These are phyloP conservation scores for Fusarium neocosmosporiellum DNA, from an alignment of 2,329 filamentous ascomycete species.

Conservation along the genomic window DNA sequence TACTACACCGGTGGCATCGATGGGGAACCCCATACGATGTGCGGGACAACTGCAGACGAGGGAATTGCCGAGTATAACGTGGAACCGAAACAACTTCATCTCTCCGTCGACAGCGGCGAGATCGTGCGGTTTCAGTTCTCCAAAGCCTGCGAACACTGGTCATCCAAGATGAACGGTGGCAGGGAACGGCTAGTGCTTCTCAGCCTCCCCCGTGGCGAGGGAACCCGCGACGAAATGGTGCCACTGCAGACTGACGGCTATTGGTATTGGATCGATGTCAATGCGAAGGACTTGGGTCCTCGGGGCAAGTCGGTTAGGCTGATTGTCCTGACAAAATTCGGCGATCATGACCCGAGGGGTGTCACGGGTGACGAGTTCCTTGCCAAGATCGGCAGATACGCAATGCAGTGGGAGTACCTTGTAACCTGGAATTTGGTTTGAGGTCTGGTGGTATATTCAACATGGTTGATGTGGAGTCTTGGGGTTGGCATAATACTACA, in stretches of 20 bases:
- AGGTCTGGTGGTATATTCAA: constrained; percentile 20
- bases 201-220: constrained; percentile 73
- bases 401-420: constrained; percentile 58
- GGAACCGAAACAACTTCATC: constrained; percentile 61
- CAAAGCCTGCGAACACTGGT: constrained; percentile 86
- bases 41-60: constrained; percentile 57
- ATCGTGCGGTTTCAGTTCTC: constrained; percentile 83
- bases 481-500: background rate
- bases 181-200: constrained; percentile 77
- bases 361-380: constrained; percentile 60
- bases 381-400: constrained; percentile 55
- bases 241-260: constrained; percentile 82
- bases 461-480: background rate
- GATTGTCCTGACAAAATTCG: constrained; percentile 66
- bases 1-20: constrained; percentile 75
- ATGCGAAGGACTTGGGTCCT: constrained; percentile 71
- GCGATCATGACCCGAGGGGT: constrained; percentile 60
- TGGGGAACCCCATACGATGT: constrained; percentile 61
- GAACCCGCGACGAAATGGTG: constrained; percentile 73
- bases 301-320: constrained; percentile 76
- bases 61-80: constrained; percentile 69
- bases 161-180: constrained; percentile 75
- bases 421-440: constrained; percentile 63
- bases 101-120: constrained; percentile 68
- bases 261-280: constrained; percentile 85